phyloP scores from a whole-genome alignment of 2,329 filamentous ascomycete genomes.

The Aureobasidium pullulans region DNA sequence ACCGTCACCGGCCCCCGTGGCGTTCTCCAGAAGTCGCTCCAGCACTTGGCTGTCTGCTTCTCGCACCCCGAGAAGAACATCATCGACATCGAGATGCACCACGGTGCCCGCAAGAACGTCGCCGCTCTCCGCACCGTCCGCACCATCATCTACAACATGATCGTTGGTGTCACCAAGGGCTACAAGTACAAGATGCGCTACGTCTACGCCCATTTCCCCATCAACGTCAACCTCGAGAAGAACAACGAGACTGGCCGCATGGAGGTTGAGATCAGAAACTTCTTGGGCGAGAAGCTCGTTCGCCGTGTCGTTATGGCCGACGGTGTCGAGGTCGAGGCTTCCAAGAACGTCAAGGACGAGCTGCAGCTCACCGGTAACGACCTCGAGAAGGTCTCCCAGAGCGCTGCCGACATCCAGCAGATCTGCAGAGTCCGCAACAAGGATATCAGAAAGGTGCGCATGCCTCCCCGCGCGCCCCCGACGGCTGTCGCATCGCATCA shows the following conservation, averaged over 20 bases:
- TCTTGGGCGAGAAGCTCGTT: slow-evolving; percentile 99
- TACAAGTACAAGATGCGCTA: slow-evolving; percentile 99
- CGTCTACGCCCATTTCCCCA: slow-evolving; percentile 99
- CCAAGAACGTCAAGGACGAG: slow-evolving; percentile 95
- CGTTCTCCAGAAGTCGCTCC: slow-evolving; percentile 84
- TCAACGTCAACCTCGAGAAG: slow-evolving; percentile 99
- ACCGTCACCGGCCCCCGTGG: slow-evolving; percentile 95
- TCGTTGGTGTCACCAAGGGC: slow-evolving; percentile 96
- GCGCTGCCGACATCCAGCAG: slow-evolving; percentile 98
- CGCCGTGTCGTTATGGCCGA: slow-evolving; percentile 81
- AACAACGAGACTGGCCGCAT: slow-evolving; percentile 78
- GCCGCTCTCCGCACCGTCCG: slow-evolving; percentile 97
- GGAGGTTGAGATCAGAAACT: slow-evolving; percentile 98
- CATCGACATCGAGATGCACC: slow-evolving; percentile 97
- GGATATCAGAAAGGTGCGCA: slow-evolving; percentile 87
- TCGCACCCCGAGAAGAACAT: slow-evolving; percentile 73
- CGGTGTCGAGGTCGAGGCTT: slow-evolving; percentile 85
- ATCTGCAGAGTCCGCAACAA: slow-evolving; percentile 99
- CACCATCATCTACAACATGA: slow-evolving; percentile 97
- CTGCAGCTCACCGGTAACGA: slow-evolving; percentile 89
- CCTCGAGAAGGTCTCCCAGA: slow-evolving; percentile 94
- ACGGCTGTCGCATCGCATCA: background rate
- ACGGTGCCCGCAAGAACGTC: slow-evolving; percentile 95
- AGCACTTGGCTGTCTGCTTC: slow-evolving; percentile 95
- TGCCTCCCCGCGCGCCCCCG: slow-evolving; percentile 38